Evolutionary conservation across 805 yeast genomes (phyloP).

Genomic region (Metschnikowia baotianmanensis): DNA sequence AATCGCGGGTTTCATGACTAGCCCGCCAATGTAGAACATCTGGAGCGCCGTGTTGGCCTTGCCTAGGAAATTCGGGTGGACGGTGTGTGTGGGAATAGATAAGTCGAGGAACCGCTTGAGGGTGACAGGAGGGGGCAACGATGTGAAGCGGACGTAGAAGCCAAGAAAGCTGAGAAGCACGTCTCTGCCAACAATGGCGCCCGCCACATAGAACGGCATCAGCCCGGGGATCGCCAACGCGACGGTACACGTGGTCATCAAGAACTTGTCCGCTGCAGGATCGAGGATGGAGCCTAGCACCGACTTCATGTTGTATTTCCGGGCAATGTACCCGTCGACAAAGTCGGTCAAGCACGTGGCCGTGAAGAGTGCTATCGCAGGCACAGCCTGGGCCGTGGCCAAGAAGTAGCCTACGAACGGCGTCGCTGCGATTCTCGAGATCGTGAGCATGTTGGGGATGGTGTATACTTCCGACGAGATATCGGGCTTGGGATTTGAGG

Average conservation of each 20-base stretch:
- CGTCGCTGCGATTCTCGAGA: constrained; percentile 74
- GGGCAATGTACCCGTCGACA: constrained; percentile 88
- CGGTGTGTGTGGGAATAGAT: constrained; percentile 73
- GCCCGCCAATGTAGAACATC: constrained; percentile 75
- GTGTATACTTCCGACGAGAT: constrained; percentile 54
- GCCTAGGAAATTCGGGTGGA: constrained; percentile 81
- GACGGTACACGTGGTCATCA: constrained; percentile 83
- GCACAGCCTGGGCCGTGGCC: constrained; percentile 55
- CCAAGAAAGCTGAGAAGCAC: constrained; percentile 70
- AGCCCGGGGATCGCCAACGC: constrained; percentile 65
- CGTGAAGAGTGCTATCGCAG: constrained; percentile 71
- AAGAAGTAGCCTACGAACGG: constrained; percentile 84
- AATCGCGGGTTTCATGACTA: constrained; percentile 35
- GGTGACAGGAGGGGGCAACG: constrained; percentile 76
- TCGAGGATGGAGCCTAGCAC: constrained; percentile 89
- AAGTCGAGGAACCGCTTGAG: constrained; percentile 73
- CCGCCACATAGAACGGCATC: constrained; percentile 66
- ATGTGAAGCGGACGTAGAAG: constrained; percentile 63
- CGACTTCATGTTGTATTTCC: constrained; percentile 71
- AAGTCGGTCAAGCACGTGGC: constrained; percentile 91
- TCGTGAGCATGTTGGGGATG: constrained; percentile 81
- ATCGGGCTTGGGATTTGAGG: constrained; percentile 1
- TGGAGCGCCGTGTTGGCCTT: constrained; percentile 90
- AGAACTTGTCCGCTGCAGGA: constrained; percentile 90
- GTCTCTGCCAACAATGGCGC: constrained; percentile 81